Percentiles rank a stretch among this genome's conserved stretches.
phyloP scores from a whole-genome alignment of 148 eudicot species.

The Persicaria maculosa region DNA sequence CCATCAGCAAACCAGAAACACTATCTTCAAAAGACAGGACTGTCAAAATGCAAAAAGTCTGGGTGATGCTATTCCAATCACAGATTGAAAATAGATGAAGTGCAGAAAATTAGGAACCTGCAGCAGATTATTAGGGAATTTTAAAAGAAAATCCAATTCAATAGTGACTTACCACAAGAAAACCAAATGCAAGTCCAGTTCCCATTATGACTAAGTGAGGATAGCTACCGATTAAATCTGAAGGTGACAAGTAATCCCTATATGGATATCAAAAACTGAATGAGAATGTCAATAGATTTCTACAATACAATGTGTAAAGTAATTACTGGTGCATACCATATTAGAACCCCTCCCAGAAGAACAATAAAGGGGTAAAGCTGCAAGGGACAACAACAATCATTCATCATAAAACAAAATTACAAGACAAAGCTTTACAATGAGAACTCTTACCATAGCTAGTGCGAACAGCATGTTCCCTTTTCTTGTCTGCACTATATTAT shows the following conservation, averaged over 20 bases:
- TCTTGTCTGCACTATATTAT: conserved; percentile 57
- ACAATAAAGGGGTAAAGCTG: conserved; percentile 86
- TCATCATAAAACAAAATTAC: background rate
- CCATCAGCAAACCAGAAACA: conserved; percentile 13
- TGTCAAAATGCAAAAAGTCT: background rate
- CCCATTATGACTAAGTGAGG: conserved; percentile 77
- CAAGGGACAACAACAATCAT: background rate
- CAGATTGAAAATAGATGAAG: background rate
- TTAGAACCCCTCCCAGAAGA: conserved; percentile 68
- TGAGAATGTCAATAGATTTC: background rate
- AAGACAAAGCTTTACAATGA: conserved; percentile 8
- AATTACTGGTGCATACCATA: conserved; percentile 43
- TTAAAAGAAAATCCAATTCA: background rate
- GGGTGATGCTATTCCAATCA: background rate
- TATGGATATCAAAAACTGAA: conserved; percentile 14
- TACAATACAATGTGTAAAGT: conserved; percentile 8
- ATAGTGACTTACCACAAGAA: conserved; percentile 72
- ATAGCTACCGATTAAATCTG: conserved; percentile 53
- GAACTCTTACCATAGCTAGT: conserved; percentile 74
- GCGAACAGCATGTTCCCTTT: conserved; percentile 84
- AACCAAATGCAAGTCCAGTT: conserved; percentile 92
- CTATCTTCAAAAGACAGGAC: background rate
- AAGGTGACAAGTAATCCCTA: conserved; percentile 87
- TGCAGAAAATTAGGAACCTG: background rate
- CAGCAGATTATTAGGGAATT: background rate